Conservation (phyloP, 2,329 filamentous ascomycete genomes). For the Coniochaeta sp. region DNA sequence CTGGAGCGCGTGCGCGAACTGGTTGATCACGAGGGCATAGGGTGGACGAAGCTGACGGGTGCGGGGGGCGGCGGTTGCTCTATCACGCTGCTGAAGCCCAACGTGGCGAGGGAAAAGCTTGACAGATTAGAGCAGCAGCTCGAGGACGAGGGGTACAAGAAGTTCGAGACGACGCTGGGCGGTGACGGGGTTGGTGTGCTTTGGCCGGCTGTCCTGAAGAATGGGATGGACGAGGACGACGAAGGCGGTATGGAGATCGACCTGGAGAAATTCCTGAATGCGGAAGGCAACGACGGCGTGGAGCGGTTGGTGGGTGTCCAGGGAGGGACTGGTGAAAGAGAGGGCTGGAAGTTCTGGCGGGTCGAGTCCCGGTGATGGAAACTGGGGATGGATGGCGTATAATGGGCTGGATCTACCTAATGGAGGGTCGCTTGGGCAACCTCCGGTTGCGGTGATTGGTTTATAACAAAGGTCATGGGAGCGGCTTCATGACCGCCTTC, state of each 20-base stretch:
- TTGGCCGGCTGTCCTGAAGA: conserved; percentile 85
- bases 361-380: conserved; percentile 33
- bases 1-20: conserved; percentile 88
- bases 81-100: conserved; percentile 78
- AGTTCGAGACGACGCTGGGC: conserved; percentile 83
- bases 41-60: conserved; percentile 96
- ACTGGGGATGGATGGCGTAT: not conserved
- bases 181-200: conserved; percentile 92
- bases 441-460: not conserved
- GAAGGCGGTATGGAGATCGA: conserved; percentile 90
- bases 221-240: conserved; percentile 68
- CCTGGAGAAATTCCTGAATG: conserved; percentile 73
- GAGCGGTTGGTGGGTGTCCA: conserved; percentile 80
- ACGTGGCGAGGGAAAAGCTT: conserved; percentile 48
- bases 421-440: not conserved
- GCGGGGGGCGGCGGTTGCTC: conserved; percentile 94
- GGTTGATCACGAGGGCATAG: conserved; percentile 80
- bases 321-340: conserved; percentile 58
- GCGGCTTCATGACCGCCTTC: not conserved
- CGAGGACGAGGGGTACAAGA: conserved; percentile 65
- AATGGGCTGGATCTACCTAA: not conserved
- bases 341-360: conserved; percentile 85
- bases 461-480: not conserved
- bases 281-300: conserved; percentile 76
- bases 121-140: conserved; percentile 58